These are phyloP conservation scores for Lophiostoma macrostomum DNA, from an alignment of 495 filamentous ascomycete genomes.

Conservation along the genomic window DNA sequence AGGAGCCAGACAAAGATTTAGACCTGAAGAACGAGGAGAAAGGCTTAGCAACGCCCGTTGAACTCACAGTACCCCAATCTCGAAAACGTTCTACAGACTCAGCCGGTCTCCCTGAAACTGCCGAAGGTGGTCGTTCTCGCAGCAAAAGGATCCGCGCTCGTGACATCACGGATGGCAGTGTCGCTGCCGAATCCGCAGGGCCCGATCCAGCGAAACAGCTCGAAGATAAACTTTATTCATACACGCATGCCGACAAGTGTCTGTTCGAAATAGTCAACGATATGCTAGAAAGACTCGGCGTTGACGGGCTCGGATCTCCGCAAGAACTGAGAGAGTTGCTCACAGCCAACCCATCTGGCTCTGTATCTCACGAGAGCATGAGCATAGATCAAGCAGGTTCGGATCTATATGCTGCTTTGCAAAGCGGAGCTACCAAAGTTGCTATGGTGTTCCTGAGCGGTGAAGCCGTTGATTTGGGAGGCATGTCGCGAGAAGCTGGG, in stretches of 20 bases:
- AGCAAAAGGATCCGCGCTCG: constrained; percentile 81
- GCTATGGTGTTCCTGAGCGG: constrained; percentile 16
- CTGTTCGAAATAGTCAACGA: constrained; percentile 67
- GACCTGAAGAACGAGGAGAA: constrained; percentile 18
- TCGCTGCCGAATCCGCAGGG: constrained; percentile 50
- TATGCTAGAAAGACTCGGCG: constrained; percentile 64
- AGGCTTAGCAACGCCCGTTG: constrained; percentile 12
- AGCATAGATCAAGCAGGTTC: constrained; percentile 22
- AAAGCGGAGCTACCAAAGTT: constrained; percentile 12
- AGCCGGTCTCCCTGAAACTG: constrained; percentile 55
- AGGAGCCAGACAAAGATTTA: constrained; percentile 8
- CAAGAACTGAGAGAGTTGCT: constrained; percentile 25
- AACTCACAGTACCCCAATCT: constrained; percentile 29
- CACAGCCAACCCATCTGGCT: background rate
- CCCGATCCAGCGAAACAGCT: constrained; percentile 68
- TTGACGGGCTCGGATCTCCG: constrained; percentile 47
- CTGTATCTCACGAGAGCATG: background rate
- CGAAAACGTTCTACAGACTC: constrained; percentile 65
- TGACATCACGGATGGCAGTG: constrained; percentile 58
- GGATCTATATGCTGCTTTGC: constrained; percentile 25
- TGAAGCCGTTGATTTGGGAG: constrained; percentile 29
- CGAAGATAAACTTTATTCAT: constrained; percentile 67
- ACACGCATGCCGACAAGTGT: constrained; percentile 68
- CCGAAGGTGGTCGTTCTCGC: constrained; percentile 62
- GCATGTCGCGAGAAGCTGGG: constrained; percentile 43